Base-by-base conservation (phyloP, 2,329 filamentous ascomycete genomes). In the Fusarium brevicatenulatum region DNA sequence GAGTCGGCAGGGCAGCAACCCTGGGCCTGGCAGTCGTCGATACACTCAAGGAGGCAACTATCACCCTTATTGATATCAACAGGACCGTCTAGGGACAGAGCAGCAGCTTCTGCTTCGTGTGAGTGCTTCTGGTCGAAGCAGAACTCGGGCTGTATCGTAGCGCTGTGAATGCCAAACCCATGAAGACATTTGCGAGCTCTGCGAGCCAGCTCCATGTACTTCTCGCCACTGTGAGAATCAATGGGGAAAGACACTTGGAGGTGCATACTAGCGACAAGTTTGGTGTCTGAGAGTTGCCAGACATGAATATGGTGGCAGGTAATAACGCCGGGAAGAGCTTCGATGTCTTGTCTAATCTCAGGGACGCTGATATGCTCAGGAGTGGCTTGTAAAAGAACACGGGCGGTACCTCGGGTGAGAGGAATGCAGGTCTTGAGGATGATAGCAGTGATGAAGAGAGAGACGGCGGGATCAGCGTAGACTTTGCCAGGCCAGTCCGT, bases 221-320 rank as follows among this genome's bases (percentile, higher is more conserved):
- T 91, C 78, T 89, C 88, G 44, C 89, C 90, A 46, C 92, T 92
- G 75, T 95, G 90, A 54, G 93, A 93, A 79, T 95, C 92, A 81
- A 97, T 95, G 75, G 95, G 93, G 81, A 97, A 97, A 52, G 91
- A 91, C 28, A 99, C 92, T 81, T 97, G 94, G 49, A 99, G 92
- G 80, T 99, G 96, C 82, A 99, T 90, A 16, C 93, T 96, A 18
- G 96, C 95, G 42, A 99, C 92, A 39, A 97, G 87, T 85, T 98
- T 97, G 58, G 95, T 96, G 80, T 98, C 95, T 21, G 93, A 97
- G 39, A 99, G 89, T 82, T 98, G 95, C 96, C 96, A 99, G 70
- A 99, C 95, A 81, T 99, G 96, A 28, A 99, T 88, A 81, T 99
- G 95, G 83, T 99, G 96, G 79, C 95, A 97, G 80, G 93, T 94